Evolutionary conservation across 225 moss, liverwort and hornwort species (phyloP).

Genomic region (Pseudoscleropodium purum): DNA sequence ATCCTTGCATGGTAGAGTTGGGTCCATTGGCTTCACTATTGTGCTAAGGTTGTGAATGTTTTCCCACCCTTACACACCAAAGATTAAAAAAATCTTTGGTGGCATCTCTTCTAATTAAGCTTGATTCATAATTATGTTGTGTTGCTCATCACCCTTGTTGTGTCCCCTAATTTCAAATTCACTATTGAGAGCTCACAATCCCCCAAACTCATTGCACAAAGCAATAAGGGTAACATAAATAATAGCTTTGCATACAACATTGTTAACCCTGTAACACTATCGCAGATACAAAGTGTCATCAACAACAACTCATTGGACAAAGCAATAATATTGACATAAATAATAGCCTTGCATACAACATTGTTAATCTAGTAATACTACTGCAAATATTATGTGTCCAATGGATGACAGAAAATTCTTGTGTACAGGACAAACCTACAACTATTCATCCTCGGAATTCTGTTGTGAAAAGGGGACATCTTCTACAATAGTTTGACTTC

Average conservation of each 20-base stretch:
- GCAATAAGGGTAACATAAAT: not conserved
- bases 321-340: no score
- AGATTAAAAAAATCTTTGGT: not conserved
- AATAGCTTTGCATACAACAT: not conserved
- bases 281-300: no score
- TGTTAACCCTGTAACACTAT: not conserved
- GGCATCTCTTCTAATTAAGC: fast-evolving
- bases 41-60: fast-evolving
- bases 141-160: fast-evolving
- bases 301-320: no score
- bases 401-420: no score
- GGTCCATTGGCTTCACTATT: not conserved
- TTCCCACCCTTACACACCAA: fast-evolving
- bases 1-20: fast-evolving
- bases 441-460: no score
- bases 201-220: not conserved
- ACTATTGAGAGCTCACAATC: not conserved
- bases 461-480: no score
- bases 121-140: not conserved
- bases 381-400: no score
- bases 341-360: no score
- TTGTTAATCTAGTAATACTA: no score
- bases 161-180: not conserved
- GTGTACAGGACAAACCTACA: no score
- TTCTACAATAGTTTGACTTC: no score